Evolutionary conservation across 176 grass and related monocot species (phyloP).

Genomic region (Hsuehochloa calcarea): DNA sequence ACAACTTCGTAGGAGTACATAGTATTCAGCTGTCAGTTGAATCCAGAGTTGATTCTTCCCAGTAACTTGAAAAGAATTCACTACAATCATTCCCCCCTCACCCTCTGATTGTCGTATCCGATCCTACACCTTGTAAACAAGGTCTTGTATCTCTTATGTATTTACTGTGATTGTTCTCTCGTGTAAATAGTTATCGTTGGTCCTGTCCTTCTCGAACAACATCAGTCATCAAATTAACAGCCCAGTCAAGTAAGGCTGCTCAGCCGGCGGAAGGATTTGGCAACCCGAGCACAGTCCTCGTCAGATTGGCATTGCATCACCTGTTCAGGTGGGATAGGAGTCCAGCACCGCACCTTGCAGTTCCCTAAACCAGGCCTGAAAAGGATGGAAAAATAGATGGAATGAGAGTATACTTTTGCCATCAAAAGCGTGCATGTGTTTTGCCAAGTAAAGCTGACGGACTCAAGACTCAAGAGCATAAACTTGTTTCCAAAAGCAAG

Average conservation of each 20-base stretch:
- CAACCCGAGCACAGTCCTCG: constrained; percentile 56
- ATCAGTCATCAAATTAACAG: constrained; percentile 82
- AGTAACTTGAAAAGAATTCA: too few species aligned
- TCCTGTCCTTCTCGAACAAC: constrained; percentile 67
- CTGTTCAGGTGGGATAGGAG: constrained; percentile 60
- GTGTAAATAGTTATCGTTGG: too few species aligned
- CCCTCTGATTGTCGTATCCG: too few species aligned
- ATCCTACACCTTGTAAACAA: too few species aligned
- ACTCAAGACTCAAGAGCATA: constrained; percentile 9
- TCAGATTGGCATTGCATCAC: constrained; percentile 86
- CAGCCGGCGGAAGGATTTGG: constrained; percentile 52
- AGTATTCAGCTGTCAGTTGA: too few species aligned
- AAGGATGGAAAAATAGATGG: constrained; percentile 5
- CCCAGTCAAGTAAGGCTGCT: constrained; percentile 75
- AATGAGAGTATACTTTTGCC: constrained; percentile 7
- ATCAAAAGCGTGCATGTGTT: background rate
- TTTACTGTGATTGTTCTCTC: too few species aligned
- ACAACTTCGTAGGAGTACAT: too few species aligned
- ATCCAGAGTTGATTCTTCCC: too few species aligned
- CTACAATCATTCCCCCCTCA: too few species aligned
- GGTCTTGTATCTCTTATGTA: too few species aligned
- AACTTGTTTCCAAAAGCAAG: too few species aligned
- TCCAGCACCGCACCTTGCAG: constrained; percentile 65
- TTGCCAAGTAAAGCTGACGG: background rate
- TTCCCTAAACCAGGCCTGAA: constrained; percentile 82